These are phyloP conservation scores for Cymodocea nodosa DNA, from an alignment of 116 monocot genomes.

Conservation along the genomic window DNA sequence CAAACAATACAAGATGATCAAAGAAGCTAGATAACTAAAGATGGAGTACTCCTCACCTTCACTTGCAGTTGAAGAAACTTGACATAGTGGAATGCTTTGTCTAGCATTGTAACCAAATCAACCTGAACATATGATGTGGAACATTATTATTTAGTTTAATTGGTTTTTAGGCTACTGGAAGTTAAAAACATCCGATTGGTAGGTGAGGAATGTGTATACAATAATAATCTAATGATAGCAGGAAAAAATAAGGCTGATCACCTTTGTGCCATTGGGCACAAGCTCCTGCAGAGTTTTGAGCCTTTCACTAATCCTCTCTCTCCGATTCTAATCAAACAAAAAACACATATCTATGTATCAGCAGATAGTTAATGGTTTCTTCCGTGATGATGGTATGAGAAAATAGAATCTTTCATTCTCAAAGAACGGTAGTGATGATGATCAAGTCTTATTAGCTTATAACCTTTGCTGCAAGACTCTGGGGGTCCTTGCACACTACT, in stretches of 20 bases:
- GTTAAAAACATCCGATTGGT: neutral
- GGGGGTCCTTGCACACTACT: constrained; percentile 58
- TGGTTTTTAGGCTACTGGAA: too few species aligned
- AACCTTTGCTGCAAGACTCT: constrained; percentile 90
- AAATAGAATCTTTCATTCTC: neutral
- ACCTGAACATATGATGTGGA: constrained; percentile 26
- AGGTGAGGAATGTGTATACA: neutral
- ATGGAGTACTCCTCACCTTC: constrained; percentile 28
- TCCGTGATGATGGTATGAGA: too few species aligned
- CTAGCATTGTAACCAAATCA: constrained; percentile 90
- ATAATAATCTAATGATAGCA: neutral
- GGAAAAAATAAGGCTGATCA: neutral
- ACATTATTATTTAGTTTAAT: too few species aligned
- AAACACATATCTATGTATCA: neutral
- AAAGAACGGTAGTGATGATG: too few species aligned
- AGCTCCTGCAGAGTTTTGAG: constrained; percentile 72
- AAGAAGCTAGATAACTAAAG: neutral
- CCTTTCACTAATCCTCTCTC: constrained; percentile 67
- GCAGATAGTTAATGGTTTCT: too few species aligned
- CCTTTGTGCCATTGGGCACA: constrained; percentile 89
- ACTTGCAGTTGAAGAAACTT: constrained; percentile 97
- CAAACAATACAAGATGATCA: too few species aligned
- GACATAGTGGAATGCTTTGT: constrained; percentile 87
- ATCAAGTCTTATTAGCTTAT: neutral
- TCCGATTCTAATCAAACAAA: constrained; percentile 45